Conservation (phyloP, 2,329 filamentous ascomycete genomes). For the Capronia coronata region DNA sequence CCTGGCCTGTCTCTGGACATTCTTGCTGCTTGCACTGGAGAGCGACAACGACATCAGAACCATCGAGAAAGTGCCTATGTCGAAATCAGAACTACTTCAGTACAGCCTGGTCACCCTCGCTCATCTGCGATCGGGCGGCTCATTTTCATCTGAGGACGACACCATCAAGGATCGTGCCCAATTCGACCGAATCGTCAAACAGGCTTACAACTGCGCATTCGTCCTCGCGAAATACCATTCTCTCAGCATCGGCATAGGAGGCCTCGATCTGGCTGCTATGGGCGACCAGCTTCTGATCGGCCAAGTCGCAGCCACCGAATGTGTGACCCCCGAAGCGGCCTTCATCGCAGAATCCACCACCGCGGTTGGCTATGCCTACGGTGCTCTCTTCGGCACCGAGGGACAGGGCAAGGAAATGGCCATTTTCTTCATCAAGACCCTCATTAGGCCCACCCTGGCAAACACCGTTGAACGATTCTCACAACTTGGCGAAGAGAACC, state of each 20-base stretch:
- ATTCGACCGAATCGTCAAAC: not conserved
- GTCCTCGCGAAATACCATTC: slow-evolving; percentile 10
- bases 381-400: not conserved
- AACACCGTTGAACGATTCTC: not conserved
- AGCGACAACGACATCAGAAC: slow-evolving; percentile 20
- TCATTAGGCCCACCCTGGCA: not conserved
- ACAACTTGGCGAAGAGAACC: slow-evolving; percentile 1
- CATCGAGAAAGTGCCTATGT: not conserved
- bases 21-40: slow-evolving; percentile 12
- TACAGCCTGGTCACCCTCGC: slow-evolving; percentile 8
- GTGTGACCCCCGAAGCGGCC: not conserved
- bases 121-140: slow-evolving; percentile 1
- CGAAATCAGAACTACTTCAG: slow-evolving; percentile 5
- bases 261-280: not conserved
- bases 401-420: not conserved
- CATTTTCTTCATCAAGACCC: not conserved
- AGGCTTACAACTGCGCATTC: slow-evolving; percentile 11
- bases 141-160: not conserved
- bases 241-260: slow-evolving; percentile 12
- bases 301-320: not conserved
- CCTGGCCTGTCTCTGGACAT: slow-evolving; percentile 19
- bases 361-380: not conserved
- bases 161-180: slow-evolving; percentile 1
- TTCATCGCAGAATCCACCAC: not conserved
- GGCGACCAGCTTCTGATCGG: not conserved